Conservation (phyloP, 805 yeast genomes). For the Lachancea dasiensis region DNA sequence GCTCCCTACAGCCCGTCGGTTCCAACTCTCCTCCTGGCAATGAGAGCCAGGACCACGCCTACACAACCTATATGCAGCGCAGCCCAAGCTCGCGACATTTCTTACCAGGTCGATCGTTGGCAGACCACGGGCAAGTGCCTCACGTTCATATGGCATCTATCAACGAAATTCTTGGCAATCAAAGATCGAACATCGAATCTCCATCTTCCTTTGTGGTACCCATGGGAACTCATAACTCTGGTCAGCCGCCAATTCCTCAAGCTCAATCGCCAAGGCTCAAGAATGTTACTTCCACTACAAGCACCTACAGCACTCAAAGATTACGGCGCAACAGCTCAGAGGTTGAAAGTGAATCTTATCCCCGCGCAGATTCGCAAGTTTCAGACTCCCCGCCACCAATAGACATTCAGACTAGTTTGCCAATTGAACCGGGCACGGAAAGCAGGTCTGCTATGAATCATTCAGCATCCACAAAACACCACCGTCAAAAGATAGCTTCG, state of each 20-base stretch:
- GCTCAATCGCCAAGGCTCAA: constrained; percentile 3
- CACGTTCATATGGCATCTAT: constrained; percentile 19
- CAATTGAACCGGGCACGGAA: background rate
- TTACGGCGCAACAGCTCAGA: constrained; percentile 5
- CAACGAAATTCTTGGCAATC: constrained; percentile 15
- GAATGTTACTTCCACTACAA: background rate
- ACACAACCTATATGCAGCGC: too few relatives aligned
- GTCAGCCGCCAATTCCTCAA: too few relatives aligned
- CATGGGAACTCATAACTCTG: background rate
- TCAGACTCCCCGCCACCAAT: constrained; percentile 44
- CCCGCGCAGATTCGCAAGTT: constrained; percentile 21
- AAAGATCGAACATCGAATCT: constrained; percentile 4
- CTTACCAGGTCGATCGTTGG: background rate
- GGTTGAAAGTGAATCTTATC: background rate
- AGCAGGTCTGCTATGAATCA: background rate
- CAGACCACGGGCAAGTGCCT: constrained; percentile 5
- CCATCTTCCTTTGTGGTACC: constrained; percentile 1
- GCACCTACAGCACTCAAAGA: constrained; percentile 1
- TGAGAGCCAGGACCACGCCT: too few relatives aligned
- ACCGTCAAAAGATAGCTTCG: too few relatives aligned
- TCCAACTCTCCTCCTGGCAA: too few relatives aligned
- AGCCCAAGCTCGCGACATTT: background rate
- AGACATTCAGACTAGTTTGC: constrained; percentile 5
- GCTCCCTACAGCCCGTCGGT: too few relatives aligned
- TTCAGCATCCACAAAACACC: constrained; percentile 8